These are phyloP conservation scores for Heterotrichella gracilis DNA, from an alignment of 352 stramenopile species.

Conservation along the genomic window DNA sequence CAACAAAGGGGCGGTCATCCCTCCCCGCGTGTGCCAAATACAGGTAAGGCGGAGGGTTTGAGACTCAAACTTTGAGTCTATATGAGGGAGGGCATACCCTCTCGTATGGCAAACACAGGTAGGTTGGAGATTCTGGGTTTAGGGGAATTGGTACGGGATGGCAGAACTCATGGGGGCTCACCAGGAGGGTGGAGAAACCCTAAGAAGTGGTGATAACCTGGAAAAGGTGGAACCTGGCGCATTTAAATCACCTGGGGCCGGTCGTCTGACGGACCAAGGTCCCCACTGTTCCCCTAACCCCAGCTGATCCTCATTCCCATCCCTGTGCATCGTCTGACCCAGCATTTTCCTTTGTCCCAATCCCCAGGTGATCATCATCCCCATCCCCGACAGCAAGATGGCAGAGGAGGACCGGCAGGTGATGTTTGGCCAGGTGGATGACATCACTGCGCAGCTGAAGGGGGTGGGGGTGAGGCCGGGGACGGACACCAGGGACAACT, in stretches of 20 bases:
- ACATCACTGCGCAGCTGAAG: slow-evolving; percentile 24
- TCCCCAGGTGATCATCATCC: slow-evolving; percentile 25
- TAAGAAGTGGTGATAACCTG: no score
- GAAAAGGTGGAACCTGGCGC: no score
- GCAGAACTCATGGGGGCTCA: no score
- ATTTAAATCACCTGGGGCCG: no score
- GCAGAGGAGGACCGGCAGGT: slow-evolving; percentile 27
- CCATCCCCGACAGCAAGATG: slow-evolving; percentile 60
- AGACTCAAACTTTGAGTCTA: no score
- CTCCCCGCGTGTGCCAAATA: slow-evolving; percentile 66
- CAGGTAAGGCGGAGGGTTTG: no score
- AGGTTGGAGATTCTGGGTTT: slow-evolving; percentile 13
- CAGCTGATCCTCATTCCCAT: background rate
- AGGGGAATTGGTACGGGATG: slow-evolving; percentile 6
- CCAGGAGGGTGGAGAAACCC: no score
- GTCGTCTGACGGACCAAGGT: no score
- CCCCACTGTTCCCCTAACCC: no score
- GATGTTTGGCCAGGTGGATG: slow-evolving; percentile 6
- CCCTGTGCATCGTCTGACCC: background rate
- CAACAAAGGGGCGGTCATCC: slow-evolving; percentile 90
- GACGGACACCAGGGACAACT: slow-evolving; percentile 58
- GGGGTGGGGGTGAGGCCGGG: slow-evolving; percentile 54
- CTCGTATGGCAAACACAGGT: slow-evolving; percentile 23
- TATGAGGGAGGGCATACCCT: slow-evolving; percentile 63
- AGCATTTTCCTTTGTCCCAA: slow-evolving; percentile 3